Conservation (phyloP, 2,329 filamentous ascomycete species). For the Ophiostoma populinum region DNA sequence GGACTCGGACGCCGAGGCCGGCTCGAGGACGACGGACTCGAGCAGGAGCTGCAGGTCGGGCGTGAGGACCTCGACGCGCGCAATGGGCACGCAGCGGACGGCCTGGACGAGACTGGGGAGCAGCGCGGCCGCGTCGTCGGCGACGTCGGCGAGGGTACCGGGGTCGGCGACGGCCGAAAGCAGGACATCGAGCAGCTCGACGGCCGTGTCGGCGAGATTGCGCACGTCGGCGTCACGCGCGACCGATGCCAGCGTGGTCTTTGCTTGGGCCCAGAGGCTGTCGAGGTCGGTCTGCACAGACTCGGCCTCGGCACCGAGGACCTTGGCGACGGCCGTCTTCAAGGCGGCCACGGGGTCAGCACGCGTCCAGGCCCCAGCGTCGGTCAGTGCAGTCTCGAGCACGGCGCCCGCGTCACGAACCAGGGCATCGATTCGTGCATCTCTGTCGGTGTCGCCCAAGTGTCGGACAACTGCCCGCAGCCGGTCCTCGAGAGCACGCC, state of each 20-base stretch:
- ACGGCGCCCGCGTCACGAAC: constrained; percentile 56
- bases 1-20: constrained; percentile 70
- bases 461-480: constrained; percentile 51
- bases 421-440: constrained; percentile 52
- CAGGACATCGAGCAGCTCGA: constrained; percentile 53
- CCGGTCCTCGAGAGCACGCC: constrained; percentile 54
- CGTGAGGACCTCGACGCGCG: constrained; percentile 70
- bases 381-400: constrained; percentile 65
- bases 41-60: constrained; percentile 72
- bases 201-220: constrained; percentile 47
- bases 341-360: neutral
- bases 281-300: constrained; percentile 62
- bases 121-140: constrained; percentile 68
- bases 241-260: constrained; percentile 50
- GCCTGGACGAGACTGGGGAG: constrained; percentile 59
- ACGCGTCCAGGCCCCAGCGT: constrained; percentile 40
- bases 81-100: constrained; percentile 78
- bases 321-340: constrained; percentile 14
- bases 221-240: constrained; percentile 55
- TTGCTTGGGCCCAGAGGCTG: constrained; percentile 49
- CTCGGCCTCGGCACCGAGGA: too few species aligned
- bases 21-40: constrained; percentile 82
- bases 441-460: constrained; percentile 17
- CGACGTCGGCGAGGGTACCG: constrained; percentile 32
- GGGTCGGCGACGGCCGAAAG: constrained; percentile 57